Evolutionary conservation across 148 eudicot species (phyloP).

Genomic region (Diospyros lotus): DNA sequence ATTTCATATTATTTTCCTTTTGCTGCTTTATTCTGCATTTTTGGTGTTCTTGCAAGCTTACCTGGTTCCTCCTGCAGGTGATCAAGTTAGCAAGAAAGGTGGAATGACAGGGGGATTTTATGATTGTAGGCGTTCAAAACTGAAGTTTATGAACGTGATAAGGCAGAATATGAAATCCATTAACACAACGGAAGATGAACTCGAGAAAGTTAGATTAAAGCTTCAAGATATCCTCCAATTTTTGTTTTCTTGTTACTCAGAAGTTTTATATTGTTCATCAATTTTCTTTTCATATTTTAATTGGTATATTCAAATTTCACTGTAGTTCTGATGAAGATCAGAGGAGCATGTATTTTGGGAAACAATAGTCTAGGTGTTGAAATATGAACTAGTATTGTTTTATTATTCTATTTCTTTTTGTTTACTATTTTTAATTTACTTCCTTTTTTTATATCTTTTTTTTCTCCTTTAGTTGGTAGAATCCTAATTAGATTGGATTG

Average conservation of each 20-base stretch:
- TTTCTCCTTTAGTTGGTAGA: too few species aligned
- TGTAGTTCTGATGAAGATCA: not conserved
- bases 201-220: conserved; percentile 49
- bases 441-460: too few species aligned
- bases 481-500: too few species aligned
- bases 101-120: conserved; percentile 99
- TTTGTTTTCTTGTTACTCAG: not conserved
- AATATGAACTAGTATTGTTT: too few species aligned
- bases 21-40: not conserved
- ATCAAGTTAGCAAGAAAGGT: conserved; percentile 99
- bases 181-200: conserved; percentile 49
- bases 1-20: conserved; percentile 9
- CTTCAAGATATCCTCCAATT: conserved; percentile 83
- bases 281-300: not conserved
- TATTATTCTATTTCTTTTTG: too few species aligned
- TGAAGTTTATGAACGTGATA: conserved; percentile 79
- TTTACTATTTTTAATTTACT: too few species aligned
- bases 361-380: too few species aligned
- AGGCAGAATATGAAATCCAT: conserved; percentile 53
- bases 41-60: conserved; percentile 15
- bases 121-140: conserved; percentile 84
- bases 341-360: too few species aligned
- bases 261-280: not conserved
- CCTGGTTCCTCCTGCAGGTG: conserved; percentile 52
- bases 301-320: not conserved